These are phyloP conservation scores for Ettlia oleoabundans DNA, from an alignment of 139 green algal genomes.

Conservation along the genomic window DNA sequence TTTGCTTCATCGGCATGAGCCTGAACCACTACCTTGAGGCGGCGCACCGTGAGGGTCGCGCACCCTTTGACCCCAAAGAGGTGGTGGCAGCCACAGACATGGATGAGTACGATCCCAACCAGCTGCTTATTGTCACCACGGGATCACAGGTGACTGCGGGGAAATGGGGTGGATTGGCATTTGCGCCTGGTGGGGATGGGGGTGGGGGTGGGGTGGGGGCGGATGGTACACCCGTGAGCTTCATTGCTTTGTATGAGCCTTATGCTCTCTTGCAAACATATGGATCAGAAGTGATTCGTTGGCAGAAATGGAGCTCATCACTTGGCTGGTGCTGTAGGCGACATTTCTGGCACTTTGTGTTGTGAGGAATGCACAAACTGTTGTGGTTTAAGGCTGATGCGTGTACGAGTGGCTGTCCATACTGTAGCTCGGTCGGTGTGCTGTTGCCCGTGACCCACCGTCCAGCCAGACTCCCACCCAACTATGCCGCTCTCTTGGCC, in stretches of 20 bases:
- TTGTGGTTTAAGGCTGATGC: neutral
- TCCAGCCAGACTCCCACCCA: too few relatives aligned
- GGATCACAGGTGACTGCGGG: conserved; percentile 63
- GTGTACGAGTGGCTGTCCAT: too few relatives aligned
- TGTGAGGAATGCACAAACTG: neutral
- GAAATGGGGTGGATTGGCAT: neutral
- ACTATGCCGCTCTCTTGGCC: neutral
- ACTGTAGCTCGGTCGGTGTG: too few relatives aligned
- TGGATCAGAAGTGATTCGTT: too few relatives aligned
- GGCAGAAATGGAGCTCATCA: too few relatives aligned
- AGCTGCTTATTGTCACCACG: conserved; percentile 88
- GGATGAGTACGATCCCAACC: conserved; percentile 78
- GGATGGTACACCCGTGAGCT: too few relatives aligned
- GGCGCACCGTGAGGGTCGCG: conserved; percentile 72
- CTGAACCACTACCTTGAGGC: conserved; percentile 96
- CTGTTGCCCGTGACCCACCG: too few relatives aligned
- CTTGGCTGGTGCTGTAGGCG: too few relatives aligned
- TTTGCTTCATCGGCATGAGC: conserved; percentile 93
- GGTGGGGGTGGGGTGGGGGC: neutral
- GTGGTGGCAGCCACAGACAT: conserved; percentile 59
- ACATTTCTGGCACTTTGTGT: too few relatives aligned
- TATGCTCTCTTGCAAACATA: too few relatives aligned
- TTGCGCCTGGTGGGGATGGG: neutral
- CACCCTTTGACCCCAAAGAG: conserved; percentile 72
- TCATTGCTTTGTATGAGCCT: too few relatives aligned